These are phyloP conservation scores for Lathyrus aphaca DNA, from an alignment of 306 rosid genomes.

Conservation along the genomic window DNA sequence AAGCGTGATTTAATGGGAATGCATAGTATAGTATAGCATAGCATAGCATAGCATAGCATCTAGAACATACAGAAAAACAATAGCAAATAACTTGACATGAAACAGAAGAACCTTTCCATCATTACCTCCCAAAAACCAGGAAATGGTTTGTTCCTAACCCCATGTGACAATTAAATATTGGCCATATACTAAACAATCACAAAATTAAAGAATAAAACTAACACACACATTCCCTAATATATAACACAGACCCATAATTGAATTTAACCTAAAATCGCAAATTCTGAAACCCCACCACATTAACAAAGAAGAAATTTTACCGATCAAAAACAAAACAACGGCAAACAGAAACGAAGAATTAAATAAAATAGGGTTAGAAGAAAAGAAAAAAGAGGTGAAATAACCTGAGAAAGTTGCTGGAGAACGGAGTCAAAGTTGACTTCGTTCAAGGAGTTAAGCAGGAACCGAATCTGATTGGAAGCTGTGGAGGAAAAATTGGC, in stretches of 20 bases:
- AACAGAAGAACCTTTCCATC: not conserved
- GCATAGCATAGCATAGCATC: no score
- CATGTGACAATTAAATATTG: not conserved
- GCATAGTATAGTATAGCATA: no score
- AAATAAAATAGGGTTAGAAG: not conserved
- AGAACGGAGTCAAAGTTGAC: slow-evolving; percentile 76
- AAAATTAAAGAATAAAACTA: slow-evolving; percentile 8
- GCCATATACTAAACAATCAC: not conserved
- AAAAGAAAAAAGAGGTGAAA: not conserved
- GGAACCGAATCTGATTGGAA: slow-evolving; percentile 84
- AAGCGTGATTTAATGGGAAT: no score
- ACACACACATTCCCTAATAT: not conserved
- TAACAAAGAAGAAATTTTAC: slow-evolving; percentile 22
- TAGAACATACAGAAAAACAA: no score
- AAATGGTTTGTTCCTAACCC: not conserved
- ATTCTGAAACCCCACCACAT: not conserved
- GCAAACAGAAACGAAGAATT: not conserved
- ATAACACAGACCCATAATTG: not conserved
- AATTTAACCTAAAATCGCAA: slow-evolving; percentile 5
- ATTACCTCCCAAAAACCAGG: not conserved
- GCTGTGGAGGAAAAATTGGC: slow-evolving; percentile 56
- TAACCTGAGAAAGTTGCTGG: slow-evolving; percentile 75
- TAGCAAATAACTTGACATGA: not conserved
- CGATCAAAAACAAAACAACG: not conserved
- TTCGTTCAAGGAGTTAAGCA: slow-evolving; percentile 71